phyloP scores from a whole-genome alignment of 2,329 filamentous ascomycete species.

The Claviceps cyperi region DNA sequence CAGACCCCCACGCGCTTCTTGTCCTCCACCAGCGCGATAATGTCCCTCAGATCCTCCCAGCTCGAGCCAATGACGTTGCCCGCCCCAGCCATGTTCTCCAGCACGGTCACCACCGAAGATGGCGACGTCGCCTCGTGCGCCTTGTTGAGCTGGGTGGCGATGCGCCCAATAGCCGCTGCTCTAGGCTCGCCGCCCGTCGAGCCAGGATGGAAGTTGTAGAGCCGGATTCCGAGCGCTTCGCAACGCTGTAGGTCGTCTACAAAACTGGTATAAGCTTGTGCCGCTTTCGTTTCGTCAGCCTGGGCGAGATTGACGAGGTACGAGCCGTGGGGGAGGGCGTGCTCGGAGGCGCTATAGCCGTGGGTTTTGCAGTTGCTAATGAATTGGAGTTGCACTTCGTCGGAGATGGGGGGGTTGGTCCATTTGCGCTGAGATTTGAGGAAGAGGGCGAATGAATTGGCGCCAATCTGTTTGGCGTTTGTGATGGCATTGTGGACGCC shows the following conservation, averaged over 20 bases:
- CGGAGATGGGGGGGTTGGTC: conserved; percentile 63
- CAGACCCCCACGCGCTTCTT: conserved; percentile 83
- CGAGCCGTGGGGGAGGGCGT: conserved; percentile 82
- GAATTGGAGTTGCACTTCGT: conserved; percentile 56
- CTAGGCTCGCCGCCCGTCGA: conserved; percentile 57
- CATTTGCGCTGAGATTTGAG: conserved; percentile 95
- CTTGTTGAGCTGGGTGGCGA: conserved; percentile 69
- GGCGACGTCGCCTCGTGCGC: conserved; percentile 55
- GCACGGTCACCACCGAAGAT: conserved; percentile 59
- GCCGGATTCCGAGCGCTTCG: conserved; percentile 66
- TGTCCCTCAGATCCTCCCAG: conserved; percentile 75
- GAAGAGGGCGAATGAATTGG: conserved; percentile 88
- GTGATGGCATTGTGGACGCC: conserved; percentile 78
- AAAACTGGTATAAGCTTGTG: conserved; percentile 75
- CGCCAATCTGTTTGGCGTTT: conserved; percentile 69
- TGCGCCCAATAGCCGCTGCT: conserved; percentile 57
- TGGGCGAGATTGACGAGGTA: conserved; percentile 96
- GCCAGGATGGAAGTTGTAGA: conserved; percentile 99
- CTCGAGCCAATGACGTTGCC: conserved; percentile 77
- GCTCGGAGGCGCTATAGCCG: conserved; percentile 53
- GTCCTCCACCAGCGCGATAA: conserved; percentile 66
- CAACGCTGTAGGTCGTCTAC: conserved; percentile 79
- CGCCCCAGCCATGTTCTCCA: conserved; percentile 91
- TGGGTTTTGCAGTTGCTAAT: conserved; percentile 51
- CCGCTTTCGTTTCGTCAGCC: conserved; percentile 61